Evolutionary conservation across 306 rosid species (phyloP).

Genomic region (Astragalus glycyphyllos): DNA sequence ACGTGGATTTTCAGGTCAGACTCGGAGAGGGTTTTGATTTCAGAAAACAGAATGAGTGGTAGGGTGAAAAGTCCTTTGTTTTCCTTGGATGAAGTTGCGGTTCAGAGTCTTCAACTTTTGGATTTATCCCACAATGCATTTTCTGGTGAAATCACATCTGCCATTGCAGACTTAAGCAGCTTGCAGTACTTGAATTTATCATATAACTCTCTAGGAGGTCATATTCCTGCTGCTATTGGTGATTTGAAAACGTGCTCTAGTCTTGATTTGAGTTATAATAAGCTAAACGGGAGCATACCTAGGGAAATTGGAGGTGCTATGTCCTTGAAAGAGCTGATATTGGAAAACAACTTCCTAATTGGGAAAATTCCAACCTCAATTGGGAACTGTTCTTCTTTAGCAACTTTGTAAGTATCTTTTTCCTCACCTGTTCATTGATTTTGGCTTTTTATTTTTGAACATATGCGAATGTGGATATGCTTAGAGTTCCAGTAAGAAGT

Average conservation of each 20-base stretch:
- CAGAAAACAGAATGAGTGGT: slow-evolving; percentile 46
- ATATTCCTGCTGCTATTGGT: slow-evolving; percentile 68
- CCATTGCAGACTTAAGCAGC: slow-evolving; percentile 63
- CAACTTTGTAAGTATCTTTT: slow-evolving; percentile 75
- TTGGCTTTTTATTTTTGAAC: slow-evolving; percentile 10
- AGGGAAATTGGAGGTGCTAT: slow-evolving; percentile 66
- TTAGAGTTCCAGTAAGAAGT: not conserved
- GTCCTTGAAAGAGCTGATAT: slow-evolving; percentile 70
- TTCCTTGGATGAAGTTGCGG: slow-evolving; percentile 49
- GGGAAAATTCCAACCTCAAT: slow-evolving; percentile 78
- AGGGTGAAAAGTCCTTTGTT: slow-evolving; percentile 40
- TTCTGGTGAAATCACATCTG: slow-evolving; percentile 72
- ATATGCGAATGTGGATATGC: not conserved
- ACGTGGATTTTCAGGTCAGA: slow-evolving; percentile 74
- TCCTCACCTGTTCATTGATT: slow-evolving; percentile 15
- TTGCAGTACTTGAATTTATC: slow-evolving; percentile 75
- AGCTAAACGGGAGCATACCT: slow-evolving; percentile 80
- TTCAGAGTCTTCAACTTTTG: slow-evolving; percentile 69
- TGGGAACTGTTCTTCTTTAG: slow-evolving; percentile 72
- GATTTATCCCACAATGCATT: slow-evolving; percentile 82
- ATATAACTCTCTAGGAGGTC: slow-evolving; percentile 71
- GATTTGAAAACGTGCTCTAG: slow-evolving; percentile 60
- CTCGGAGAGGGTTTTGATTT: slow-evolving; percentile 58
- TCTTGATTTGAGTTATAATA: slow-evolving; percentile 82
- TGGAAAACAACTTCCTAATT: slow-evolving; percentile 68